phyloP scores from a whole-genome alignment of 768 basidiomycete genomes.

The Amanita pallidorosea region DNA sequence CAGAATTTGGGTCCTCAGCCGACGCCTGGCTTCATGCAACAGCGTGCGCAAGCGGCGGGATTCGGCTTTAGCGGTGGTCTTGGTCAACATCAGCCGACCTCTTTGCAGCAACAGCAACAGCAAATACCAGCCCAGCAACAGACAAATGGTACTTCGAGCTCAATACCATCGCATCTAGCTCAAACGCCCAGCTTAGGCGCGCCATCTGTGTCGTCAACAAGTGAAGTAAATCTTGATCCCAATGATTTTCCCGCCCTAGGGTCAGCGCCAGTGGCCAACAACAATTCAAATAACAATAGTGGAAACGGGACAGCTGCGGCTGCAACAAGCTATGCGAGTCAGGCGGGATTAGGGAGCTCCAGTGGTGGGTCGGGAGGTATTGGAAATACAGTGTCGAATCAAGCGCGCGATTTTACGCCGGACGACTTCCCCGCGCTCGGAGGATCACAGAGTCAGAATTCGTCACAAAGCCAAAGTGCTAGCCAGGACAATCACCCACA shows the following conservation, averaged over 20 bases:
- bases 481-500: slow-evolving; percentile 36
- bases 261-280: slow-evolving; percentile 38
- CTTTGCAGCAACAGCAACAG: slow-evolving; percentile 27
- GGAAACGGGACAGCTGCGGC: slow-evolving; percentile 22
- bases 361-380: slow-evolving; percentile 25
- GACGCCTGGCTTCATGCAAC: slow-evolving; percentile 51
- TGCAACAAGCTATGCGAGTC: slow-evolving; percentile 72
- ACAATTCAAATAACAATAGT: slow-evolving; percentile 26
- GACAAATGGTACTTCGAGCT: slow-evolving; percentile 38
- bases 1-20: slow-evolving; percentile 48
- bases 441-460: slow-evolving; percentile 31
- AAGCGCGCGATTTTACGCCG: slow-evolving; percentile 65
- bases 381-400: slow-evolving; percentile 17
- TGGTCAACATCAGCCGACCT: slow-evolving; percentile 35
- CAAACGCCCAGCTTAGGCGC: slow-evolving; percentile 43
- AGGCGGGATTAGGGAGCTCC: slow-evolving; percentile 50
- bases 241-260: slow-evolving; percentile 87
- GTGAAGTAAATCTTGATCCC: slow-evolving; percentile 73
- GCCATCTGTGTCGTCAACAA: slow-evolving; percentile 53
- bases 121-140: slow-evolving; percentile 36
- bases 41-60: slow-evolving; percentile 45
- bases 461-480: slow-evolving; percentile 20
- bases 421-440: slow-evolving; percentile 88
- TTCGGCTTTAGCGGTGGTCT: slow-evolving; percentile 57
- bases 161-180: slow-evolving; percentile 44